phyloP scores from a whole-genome alignment of 2,329 filamentous ascomycete genomes.

The Mollisia scopiformis region DNA sequence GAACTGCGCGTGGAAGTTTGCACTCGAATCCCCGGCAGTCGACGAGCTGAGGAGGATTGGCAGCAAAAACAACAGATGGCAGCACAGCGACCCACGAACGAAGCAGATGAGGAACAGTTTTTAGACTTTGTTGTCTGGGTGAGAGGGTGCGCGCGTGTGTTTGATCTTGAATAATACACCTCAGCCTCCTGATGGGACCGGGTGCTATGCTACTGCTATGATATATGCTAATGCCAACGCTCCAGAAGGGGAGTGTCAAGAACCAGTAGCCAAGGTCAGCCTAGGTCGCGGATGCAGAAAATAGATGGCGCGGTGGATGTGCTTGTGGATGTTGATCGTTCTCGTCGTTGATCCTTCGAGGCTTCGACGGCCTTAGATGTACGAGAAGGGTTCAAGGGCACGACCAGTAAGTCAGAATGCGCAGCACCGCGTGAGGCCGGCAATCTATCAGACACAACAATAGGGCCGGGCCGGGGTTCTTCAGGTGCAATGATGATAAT shows the following conservation, averaged over 20 bases:
- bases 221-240: not conserved
- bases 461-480: not conserved
- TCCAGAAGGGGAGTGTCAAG: not conserved
- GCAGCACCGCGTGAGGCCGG: not conserved
- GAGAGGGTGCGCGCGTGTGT: not conserved
- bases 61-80: not conserved
- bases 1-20: not conserved
- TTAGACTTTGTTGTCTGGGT: too few relatives aligned
- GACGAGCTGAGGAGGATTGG: not conserved
- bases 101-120: too few relatives aligned
- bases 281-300: not conserved
- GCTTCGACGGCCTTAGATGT: not conserved
- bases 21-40: not conserved
- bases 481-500: not conserved
- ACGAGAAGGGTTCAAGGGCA: not conserved
- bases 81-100: too few relatives aligned
- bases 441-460: not conserved
- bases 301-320: not conserved
- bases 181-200: too few relatives aligned
- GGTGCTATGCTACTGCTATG: not conserved
- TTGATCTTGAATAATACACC: not conserved
- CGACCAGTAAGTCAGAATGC: not conserved
- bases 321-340: not conserved
- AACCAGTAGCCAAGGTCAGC: not conserved
- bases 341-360: not conserved